phyloP scores from a whole-genome alignment of 2,329 filamentous ascomycete species.

The Neopestalotiopsis sp. region DNA sequence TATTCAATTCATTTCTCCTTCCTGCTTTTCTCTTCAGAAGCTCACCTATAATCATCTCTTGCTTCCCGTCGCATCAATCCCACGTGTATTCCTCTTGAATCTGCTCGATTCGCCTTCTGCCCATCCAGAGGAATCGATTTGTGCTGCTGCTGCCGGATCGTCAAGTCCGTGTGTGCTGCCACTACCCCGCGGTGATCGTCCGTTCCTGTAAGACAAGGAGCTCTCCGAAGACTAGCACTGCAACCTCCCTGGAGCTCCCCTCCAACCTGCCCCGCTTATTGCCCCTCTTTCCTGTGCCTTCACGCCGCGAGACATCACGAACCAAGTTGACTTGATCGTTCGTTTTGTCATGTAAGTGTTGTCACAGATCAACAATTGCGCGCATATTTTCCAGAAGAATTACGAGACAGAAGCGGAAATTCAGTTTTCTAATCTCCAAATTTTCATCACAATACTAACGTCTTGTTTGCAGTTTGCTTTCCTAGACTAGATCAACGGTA shows the following conservation, averaged over 20 bases:
- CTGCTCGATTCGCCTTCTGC: neutral
- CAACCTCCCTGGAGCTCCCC: conserved; percentile 4
- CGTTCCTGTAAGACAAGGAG: conserved; percentile 4
- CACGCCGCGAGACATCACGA: conserved; percentile 3
- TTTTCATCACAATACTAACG: neutral
- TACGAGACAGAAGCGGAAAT: neutral
- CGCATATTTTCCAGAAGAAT: neutral
- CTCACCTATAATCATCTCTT: neutral
- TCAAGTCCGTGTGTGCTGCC: neutral
- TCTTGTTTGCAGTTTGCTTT: neutral
- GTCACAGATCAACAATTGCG: neutral
- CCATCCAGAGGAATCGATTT: neutral
- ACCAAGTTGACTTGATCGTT: neutral
- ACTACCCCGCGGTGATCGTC: conserved; percentile 19
- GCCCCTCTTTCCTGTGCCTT: neutral
- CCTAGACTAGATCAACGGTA: conserved; percentile 8
- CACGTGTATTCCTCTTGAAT: neutral
- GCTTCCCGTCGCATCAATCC: neutral
- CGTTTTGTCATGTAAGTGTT: neutral
- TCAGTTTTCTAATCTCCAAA: neutral
- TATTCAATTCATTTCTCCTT: neutral
- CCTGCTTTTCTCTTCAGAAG: neutral
- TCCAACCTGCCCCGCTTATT: neutral
- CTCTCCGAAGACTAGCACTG: neutral
- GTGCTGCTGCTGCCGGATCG: neutral